Percentiles rank a stretch among this genome's conserved stretches.
phyloP scores from a whole-genome alignment of 2,329 filamentous ascomycete species.

The Chaetothyriales sp. region DNA sequence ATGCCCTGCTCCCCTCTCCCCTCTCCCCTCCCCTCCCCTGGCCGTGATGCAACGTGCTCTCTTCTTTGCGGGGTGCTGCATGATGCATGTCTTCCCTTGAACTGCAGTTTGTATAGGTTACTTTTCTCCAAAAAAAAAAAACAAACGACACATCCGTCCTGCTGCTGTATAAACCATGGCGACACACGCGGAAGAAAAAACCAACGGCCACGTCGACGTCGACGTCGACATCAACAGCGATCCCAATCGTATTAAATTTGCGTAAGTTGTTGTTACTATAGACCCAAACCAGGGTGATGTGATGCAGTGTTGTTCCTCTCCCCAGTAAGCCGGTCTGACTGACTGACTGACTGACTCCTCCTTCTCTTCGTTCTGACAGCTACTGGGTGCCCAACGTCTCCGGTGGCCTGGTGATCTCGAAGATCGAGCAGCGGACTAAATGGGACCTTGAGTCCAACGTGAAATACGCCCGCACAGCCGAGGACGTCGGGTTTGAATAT shows the following conservation, averaged over 20 bases:
- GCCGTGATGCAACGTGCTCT: too few relatives aligned
- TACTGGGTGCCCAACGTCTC: constrained; percentile 43
- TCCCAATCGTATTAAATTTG: constrained; percentile 32
- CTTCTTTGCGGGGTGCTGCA: too few relatives aligned
- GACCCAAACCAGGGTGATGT: not conserved
- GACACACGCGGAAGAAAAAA: not conserved
- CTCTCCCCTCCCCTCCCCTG: too few relatives aligned
- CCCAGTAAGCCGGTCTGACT: too few relatives aligned
- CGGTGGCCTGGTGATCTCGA: constrained; percentile 38
- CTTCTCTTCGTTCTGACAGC: constrained; percentile 11
- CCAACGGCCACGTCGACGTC: constrained; percentile 11
- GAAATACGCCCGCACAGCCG: constrained; percentile 35
- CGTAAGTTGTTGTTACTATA: constrained; percentile 14
- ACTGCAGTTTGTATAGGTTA: not conserved
- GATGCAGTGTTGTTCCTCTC: too few relatives aligned
- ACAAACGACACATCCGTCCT: not conserved
- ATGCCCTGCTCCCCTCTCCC: too few relatives aligned
- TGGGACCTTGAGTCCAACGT: constrained; percentile 37
- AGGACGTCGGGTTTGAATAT: constrained; percentile 36
- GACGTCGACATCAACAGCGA: constrained; percentile 27
- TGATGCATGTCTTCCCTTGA: not conserved
- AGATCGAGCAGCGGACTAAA: constrained; percentile 35
- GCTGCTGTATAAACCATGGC: not conserved
- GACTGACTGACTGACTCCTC: not conserved
- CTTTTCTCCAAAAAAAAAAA: not conserved